phyloP scores from a whole-genome alignment of 1,284 basidiomycete species.

The Schizopora paradoxa region DNA sequence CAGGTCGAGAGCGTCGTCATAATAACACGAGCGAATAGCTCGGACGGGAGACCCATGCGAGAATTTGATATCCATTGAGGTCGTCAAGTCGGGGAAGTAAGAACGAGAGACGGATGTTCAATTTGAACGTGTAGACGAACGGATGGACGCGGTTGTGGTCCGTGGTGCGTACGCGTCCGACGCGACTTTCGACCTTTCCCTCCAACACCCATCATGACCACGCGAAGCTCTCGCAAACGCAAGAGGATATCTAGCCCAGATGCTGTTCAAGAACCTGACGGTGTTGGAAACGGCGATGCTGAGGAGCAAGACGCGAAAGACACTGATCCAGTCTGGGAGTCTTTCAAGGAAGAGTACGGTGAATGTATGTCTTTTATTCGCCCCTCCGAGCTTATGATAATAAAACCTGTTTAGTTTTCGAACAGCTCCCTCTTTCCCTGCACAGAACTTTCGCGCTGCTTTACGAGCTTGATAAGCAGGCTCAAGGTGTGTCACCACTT shows the following conservation, averaged over 20 bases:
- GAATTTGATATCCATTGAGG: constrained; percentile 52
- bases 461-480: constrained; percentile 77
- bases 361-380: constrained; percentile 45
- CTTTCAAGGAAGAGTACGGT: constrained; percentile 73
- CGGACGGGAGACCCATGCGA: constrained; percentile 53
- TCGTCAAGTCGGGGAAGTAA: too few species aligned
- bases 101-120: neutral
- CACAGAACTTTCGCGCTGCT: constrained; percentile 77
- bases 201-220: neutral
- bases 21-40: constrained; percentile 55
- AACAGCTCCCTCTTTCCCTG: constrained; percentile 81
- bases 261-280: neutral
- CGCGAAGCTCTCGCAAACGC: constrained; percentile 9
- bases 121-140: neutral
- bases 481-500: constrained; percentile 43
- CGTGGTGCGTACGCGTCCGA: neutral
- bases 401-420: constrained; percentile 50
- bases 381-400: constrained; percentile 1
- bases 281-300: constrained; percentile 11
- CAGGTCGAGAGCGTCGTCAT: constrained; percentile 59
- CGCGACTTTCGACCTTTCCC: neutral
- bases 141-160: neutral
- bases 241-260: neutral
- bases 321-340: constrained; percentile 66
- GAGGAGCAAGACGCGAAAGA: constrained; percentile 42